Evolutionary conservation across 352 stramenopile species (phyloP).

Genomic region (Thalassiosira allenii): DNA sequence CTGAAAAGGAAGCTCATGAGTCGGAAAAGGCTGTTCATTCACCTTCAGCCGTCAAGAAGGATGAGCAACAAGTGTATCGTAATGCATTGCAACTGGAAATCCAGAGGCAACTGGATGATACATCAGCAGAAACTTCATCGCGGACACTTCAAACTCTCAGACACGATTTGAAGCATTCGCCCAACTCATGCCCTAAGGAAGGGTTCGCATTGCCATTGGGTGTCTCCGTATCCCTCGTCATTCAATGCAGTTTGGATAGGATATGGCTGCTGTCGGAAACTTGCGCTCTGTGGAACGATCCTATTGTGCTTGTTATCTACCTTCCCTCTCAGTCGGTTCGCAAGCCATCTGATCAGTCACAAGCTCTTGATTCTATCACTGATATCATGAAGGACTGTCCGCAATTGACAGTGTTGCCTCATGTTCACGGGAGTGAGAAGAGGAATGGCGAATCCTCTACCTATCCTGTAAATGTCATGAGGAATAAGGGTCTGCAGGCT

Average conservation of each 20-base stretch:
- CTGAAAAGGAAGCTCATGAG: slow-evolving; percentile 14
- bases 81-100: slow-evolving; percentile 38
- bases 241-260: slow-evolving; percentile 78
- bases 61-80: too few relatives aligned
- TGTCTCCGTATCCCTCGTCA: slow-evolving; percentile 70
- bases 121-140: neutral
- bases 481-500: slow-evolving; percentile 83
- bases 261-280: slow-evolving; percentile 83
- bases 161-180: slow-evolving; percentile 32
- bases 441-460: slow-evolving; percentile 10
- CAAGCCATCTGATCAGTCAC: slow-evolving; percentile 10
- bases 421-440: slow-evolving; percentile 38
- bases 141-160: slow-evolving; percentile 34
- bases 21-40: too few relatives aligned
- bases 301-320: slow-evolving; percentile 77
- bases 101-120: slow-evolving; percentile 36
- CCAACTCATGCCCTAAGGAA: slow-evolving; percentile 47
- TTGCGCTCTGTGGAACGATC: slow-evolving; percentile 75
- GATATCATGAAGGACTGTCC: slow-evolving; percentile 49
- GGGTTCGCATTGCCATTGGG: slow-evolving; percentile 32
- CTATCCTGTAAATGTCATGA: slow-evolving; percentile 87
- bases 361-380: slow-evolving; percentile 37
- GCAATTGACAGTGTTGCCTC: slow-evolving; percentile 64
- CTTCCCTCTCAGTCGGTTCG: slow-evolving; percentile 22
- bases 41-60: too few relatives aligned